Conservation (phyloP, 78 protist genomes). For the Dictyostelium intermedium region DNA sequence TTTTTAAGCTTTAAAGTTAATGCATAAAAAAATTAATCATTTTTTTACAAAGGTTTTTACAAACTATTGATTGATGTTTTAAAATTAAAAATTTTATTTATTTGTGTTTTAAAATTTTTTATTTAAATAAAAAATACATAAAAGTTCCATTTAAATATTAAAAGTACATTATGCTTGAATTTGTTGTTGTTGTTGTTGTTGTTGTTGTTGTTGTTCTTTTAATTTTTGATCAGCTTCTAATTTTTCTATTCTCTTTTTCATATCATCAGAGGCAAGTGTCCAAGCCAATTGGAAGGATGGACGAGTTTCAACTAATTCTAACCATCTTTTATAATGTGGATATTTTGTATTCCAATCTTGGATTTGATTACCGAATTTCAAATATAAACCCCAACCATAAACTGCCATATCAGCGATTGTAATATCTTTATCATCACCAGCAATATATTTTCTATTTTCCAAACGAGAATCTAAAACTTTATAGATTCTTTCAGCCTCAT, state of each 20-base stretch:
- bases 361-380: background rate
- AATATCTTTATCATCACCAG: background rate
- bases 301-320: background rate
- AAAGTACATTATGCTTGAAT: too few species aligned
- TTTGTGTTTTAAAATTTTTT: too few species aligned
- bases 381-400: background rate
- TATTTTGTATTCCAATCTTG: background rate
- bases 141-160: too few species aligned
- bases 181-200: too few species aligned
- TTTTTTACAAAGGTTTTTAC: too few species aligned
- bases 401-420: slow-evolving; percentile 37
- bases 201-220: too few species aligned
- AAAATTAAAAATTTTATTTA: too few species aligned
- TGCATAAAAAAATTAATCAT: too few species aligned
- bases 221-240: too few species aligned
- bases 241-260: background rate
- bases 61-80: too few species aligned
- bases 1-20: too few species aligned
- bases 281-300: background rate
- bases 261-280: background rate
- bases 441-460: background rate
- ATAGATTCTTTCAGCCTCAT: slow-evolving; percentile 5
- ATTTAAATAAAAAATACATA: too few species aligned
- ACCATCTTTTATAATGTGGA: background rate
- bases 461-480: slow-evolving; percentile 12